Conservation (phyloP, 164 flowering plant species). For the Warburgia ugandensis region DNA sequence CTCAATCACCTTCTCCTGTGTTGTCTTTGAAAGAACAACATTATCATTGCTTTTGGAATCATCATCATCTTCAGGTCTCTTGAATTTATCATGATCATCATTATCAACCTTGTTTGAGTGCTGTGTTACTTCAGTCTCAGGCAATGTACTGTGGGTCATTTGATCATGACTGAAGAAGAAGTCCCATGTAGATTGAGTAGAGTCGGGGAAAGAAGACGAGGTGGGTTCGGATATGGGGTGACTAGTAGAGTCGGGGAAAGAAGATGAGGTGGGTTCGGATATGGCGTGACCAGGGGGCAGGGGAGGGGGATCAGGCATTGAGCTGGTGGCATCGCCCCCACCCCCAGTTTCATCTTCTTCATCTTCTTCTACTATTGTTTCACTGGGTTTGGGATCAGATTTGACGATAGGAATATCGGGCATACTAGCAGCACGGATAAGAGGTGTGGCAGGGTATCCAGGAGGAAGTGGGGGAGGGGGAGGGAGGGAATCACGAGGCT, state of each 20-base stretch:
- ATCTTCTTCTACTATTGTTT: conserved; percentile 28
- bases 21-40: conserved; percentile 12
- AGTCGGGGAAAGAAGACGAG: conserved; percentile 35
- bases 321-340: conserved; percentile 27
- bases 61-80: conserved; percentile 6
- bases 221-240: conserved; percentile 12
- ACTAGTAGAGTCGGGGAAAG: conserved; percentile 15
- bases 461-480: conserved; percentile 52
- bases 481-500: conserved; percentile 17
- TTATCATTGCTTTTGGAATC: not conserved
- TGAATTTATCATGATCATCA: conserved; percentile 12
- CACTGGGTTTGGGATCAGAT: conserved; percentile 8
- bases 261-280: conserved; percentile 4
- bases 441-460: conserved; percentile 14
- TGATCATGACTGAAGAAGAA: conserved; percentile 46
- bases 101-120: conserved; percentile 19
- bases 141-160: conserved; percentile 27
- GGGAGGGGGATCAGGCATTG: conserved; percentile 7
- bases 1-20: conserved; percentile 40
- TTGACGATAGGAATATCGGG: conserved; percentile 37
- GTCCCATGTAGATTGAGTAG: conserved; percentile 54
- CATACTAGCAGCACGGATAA: conserved; percentile 55
- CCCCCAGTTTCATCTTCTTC: conserved; percentile 22
- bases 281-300: conserved; percentile 16
- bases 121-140: conserved; percentile 21